Conservation (phyloP, 495 filamentous ascomycete genomes). For the Sabuloglossum arenarium region DNA sequence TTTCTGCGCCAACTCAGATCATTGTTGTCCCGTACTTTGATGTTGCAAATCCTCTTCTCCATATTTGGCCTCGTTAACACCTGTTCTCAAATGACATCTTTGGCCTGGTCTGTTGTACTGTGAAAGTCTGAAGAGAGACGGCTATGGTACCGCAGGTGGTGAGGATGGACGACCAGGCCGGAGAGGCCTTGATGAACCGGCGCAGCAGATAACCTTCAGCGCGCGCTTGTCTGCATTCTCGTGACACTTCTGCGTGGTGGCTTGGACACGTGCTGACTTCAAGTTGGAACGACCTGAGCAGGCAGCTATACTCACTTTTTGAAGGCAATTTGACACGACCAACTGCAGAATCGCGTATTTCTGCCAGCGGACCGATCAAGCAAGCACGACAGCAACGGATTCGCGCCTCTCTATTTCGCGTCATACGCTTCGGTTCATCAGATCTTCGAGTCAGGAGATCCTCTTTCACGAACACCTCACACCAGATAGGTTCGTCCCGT, state of each 20-base stretch:
- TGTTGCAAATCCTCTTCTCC: neutral
- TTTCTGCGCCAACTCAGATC: neutral
- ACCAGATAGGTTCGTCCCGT: slow-evolving; percentile 2
- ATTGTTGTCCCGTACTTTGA: neutral
- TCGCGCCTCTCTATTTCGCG: neutral
- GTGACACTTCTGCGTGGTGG: slow-evolving; percentile 10
- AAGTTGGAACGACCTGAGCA: slow-evolving; percentile 9
- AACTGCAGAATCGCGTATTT: slow-evolving; percentile 12
- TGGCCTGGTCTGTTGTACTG: neutral
- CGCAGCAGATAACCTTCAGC: slow-evolving; percentile 7
- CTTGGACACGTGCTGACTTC: slow-evolving; percentile 10
- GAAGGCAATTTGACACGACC: slow-evolving; percentile 1
- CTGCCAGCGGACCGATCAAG: neutral
- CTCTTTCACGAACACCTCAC: neutral
- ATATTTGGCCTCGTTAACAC: neutral
- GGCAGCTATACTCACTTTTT: slow-evolving; percentile 2
- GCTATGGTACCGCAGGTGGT: neutral
- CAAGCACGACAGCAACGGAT: slow-evolving; percentile 2
- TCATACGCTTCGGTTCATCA: slow-evolving; percentile 2
- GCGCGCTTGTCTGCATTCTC: slow-evolving; percentile 7
- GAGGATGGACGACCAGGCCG: neutral
- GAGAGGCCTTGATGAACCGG: neutral
- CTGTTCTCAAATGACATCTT: neutral
- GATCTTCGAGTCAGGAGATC: slow-evolving; percentile 2
- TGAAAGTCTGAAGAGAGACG: neutral